A percentile compares a stretch with the other conserved stretches of the same genome.
Evolutionary conservation across 2,329 filamentous ascomycete species (phyloP).

Genomic region (Cladosporium oxysporum): DNA sequence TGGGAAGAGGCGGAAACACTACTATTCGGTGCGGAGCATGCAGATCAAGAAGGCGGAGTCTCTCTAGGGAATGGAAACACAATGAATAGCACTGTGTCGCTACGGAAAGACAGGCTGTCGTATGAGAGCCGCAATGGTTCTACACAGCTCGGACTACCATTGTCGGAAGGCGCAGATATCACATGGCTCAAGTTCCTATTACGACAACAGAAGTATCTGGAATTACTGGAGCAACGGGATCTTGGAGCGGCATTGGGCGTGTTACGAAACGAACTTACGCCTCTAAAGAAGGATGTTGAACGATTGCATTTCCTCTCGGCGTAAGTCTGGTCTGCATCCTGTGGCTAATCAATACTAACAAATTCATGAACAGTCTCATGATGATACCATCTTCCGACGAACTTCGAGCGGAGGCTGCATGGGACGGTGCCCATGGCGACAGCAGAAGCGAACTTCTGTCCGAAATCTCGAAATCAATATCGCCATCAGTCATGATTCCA

Average conservation of each 20-base stretch:
- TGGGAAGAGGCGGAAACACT: conserved; percentile 86
- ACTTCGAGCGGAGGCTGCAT: conserved; percentile 72
- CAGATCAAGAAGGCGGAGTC: conserved; percentile 47
- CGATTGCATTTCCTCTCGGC: conserved; percentile 80
- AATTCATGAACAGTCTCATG: conserved; percentile 61
- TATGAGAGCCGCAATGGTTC: conserved; percentile 31
- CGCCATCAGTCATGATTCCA: conserved; percentile 94
- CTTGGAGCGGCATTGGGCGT: conserved; percentile 74
- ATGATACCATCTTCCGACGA: conserved; percentile 84
- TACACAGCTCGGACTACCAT: conserved; percentile 60
- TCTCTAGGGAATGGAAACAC: conserved; percentile 36
- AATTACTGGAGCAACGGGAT: conserved; percentile 78
- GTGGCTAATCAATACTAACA: conserved; percentile 24
- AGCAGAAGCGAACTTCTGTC: conserved; percentile 76
- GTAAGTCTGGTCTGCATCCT: conserved; percentile 42
- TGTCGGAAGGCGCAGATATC: conserved; percentile 73
- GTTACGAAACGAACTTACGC: conserved; percentile 84
- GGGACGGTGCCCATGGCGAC: conserved; percentile 77
- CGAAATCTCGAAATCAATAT: conserved; percentile 85
- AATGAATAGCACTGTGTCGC: conserved; percentile 1
- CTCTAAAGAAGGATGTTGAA: conserved; percentile 74
- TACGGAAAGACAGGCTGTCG: conserved; percentile 6
- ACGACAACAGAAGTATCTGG: conserved; percentile 91
- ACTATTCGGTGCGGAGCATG: conserved; percentile 57
- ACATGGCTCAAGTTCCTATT: conserved; percentile 84